Conservation (phyloP, 805 yeast genomes). For the Sugiyamaella marilandica region DNA sequence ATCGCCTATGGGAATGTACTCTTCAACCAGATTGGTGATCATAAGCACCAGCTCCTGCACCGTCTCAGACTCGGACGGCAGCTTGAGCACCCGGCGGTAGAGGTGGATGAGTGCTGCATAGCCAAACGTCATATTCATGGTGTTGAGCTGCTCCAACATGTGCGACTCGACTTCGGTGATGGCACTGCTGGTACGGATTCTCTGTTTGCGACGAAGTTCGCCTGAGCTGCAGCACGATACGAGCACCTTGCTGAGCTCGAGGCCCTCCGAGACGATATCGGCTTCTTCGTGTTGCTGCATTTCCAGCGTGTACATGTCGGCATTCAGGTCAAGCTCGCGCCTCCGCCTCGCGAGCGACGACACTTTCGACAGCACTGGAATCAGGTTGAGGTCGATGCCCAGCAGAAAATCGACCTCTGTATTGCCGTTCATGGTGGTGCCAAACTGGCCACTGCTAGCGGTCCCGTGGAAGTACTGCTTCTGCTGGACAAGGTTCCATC, state of each 20-base stretch:
- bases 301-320: slow-evolving; percentile 11
- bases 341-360: slow-evolving; percentile 37
- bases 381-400: slow-evolving; percentile 61
- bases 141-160: slow-evolving; percentile 31
- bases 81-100: slow-evolving; percentile 48
- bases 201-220: slow-evolving; percentile 14
- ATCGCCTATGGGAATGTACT: slow-evolving; percentile 41
- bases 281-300: slow-evolving; percentile 10
- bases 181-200: neutral
- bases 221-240: slow-evolving; percentile 23
- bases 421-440: slow-evolving; percentile 7
- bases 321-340: slow-evolving; percentile 17
- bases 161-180: slow-evolving; percentile 14
- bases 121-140: slow-evolving; percentile 49
- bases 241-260: slow-evolving; percentile 38
- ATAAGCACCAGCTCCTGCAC: slow-evolving; percentile 46
- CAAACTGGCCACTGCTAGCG: slow-evolving; percentile 7
- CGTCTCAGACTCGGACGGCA: slow-evolving; percentile 42
- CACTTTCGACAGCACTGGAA: slow-evolving; percentile 54
- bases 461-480: slow-evolving; percentile 1
- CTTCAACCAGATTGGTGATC: slow-evolving; percentile 36
- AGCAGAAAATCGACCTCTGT: slow-evolving; percentile 22
- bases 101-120: slow-evolving; percentile 52
- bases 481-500: slow-evolving; percentile 16
- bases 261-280: slow-evolving; percentile 34